A percentile compares a stretch with the other conserved stretches of the same genome.
These are phyloP conservation scores for Solanum tarapatanum DNA, from an alignment of 257 asterid genomes.

Conservation along the genomic window DNA sequence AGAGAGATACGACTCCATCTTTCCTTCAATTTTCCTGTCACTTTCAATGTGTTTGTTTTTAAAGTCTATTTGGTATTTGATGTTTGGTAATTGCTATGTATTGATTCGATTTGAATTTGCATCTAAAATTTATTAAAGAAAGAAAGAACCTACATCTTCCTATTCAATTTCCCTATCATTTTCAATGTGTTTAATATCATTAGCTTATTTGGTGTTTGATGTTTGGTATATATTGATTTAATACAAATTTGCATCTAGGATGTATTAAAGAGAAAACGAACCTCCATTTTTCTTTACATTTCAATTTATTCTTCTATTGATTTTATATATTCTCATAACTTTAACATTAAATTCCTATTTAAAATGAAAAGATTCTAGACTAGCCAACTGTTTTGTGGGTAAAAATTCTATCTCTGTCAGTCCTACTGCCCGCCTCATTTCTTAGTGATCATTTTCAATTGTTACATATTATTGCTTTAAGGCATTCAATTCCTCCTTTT, in stretches of 20 bases:
- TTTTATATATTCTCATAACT: not conserved
- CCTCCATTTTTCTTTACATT: not conserved
- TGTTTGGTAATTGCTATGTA: not conserved
- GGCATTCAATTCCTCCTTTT: not conserved
- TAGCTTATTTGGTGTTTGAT: not conserved
- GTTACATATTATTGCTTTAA: slow-evolving; percentile 25
- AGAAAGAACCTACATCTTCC: not conserved
- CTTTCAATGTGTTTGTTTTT: not conserved
- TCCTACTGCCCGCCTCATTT: not conserved
- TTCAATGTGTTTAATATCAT: not conserved
- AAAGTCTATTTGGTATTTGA: not conserved
- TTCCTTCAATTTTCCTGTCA: not conserved
- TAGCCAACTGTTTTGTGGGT: accelerated
- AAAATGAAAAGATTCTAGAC: not conserved
- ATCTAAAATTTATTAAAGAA: not conserved
- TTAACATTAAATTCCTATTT: not conserved
- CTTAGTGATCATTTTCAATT: slow-evolving; percentile 23
- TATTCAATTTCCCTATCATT: not conserved
- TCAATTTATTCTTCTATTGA: not conserved
- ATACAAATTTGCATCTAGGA: not conserved
- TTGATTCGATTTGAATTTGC: not conserved
- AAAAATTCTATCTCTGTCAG: not conserved
- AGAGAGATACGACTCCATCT: not conserved
- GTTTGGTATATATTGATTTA: too few species aligned
- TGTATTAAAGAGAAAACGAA: not conserved